Evolutionary conservation across 1,284 basidiomycete genomes (phyloP).

Genomic region (Chalciporus sp.): DNA sequence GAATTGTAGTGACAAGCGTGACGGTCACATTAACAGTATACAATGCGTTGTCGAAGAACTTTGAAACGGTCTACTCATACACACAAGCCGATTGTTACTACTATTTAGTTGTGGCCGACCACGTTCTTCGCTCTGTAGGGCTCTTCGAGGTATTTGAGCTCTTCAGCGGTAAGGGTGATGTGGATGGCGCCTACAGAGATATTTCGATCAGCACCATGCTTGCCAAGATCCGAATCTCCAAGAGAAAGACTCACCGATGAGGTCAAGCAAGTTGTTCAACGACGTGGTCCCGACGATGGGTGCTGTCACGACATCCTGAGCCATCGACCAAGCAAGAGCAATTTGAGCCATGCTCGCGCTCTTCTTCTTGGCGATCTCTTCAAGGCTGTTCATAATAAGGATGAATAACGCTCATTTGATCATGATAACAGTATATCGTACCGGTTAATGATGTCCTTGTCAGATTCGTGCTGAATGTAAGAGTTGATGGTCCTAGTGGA

Average conservation of each 20-base stretch:
- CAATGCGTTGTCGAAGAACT: no score
- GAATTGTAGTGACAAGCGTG: no score
- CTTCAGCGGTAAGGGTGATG: conserved; percentile 45
- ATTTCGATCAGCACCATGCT: conserved; percentile 6
- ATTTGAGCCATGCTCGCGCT: conserved; percentile 49
- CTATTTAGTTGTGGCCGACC: conserved; percentile 26
- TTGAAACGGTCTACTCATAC: background rate
- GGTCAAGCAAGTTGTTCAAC: conserved; percentile 42
- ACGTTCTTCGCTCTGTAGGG: conserved; percentile 40
- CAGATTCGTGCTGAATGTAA: conserved; percentile 23
- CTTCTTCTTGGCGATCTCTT: conserved; percentile 44
- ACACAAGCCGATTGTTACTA: background rate
- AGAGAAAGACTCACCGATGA: conserved; percentile 35
- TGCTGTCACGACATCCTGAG: conserved; percentile 38
- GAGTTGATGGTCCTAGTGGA: conserved; percentile 18
- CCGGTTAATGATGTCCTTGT: conserved; percentile 28
- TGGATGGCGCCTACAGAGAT: conserved; percentile 29
- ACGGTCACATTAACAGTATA: no score
- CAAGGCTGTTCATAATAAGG: conserved; percentile 28
- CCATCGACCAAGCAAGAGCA: conserved; percentile 46
- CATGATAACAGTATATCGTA: conserved; percentile 3
- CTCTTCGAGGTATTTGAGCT: conserved; percentile 44
- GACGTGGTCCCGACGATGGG: conserved; percentile 49
- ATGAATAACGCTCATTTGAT: background rate
- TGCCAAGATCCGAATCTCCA: conserved; percentile 24